These are phyloP conservation scores for Warburgia ugandensis DNA, from an alignment of 164 flowering plant genomes.

Conservation along the genomic window DNA sequence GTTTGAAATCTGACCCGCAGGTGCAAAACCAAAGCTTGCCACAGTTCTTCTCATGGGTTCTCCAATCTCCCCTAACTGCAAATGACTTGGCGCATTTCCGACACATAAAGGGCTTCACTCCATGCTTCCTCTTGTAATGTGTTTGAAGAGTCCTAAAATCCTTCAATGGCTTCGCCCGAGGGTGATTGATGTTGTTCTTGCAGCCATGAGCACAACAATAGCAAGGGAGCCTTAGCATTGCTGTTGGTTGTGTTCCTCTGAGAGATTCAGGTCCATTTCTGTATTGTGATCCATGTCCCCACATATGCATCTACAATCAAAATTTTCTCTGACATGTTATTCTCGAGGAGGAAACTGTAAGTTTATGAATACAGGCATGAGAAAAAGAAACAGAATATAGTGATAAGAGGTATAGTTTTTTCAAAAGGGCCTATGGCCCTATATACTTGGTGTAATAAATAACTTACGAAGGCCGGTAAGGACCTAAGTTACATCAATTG, in stretches of 20 bases:
- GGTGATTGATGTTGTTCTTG: conserved; percentile 84
- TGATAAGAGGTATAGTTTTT: no score
- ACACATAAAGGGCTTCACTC: conserved; percentile 57
- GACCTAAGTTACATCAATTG: no score
- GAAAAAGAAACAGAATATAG: no score
- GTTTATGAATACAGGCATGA: no score
- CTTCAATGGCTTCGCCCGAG: conserved; percentile 62
- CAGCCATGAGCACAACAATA: conserved; percentile 74
- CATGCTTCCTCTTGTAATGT: conserved; percentile 80
- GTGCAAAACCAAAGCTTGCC: conserved; percentile 75
- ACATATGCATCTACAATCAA: conserved; percentile 85
- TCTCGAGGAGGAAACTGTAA: no score
- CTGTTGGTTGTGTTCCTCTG: conserved; percentile 64
- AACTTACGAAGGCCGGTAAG: no score
- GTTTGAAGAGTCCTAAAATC: conserved; percentile 78
- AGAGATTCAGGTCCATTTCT: conserved; percentile 78
- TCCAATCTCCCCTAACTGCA: conserved; percentile 77
- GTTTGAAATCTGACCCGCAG: conserved; percentile 81
- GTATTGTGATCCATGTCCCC: conserved; percentile 81
- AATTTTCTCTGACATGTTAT: no score
- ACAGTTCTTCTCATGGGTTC: conserved; percentile 81
- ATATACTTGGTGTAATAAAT: no score
- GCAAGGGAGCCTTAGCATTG: conserved; percentile 75
- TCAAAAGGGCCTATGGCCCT: no score
- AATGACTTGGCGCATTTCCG: conserved; percentile 60